A percentile compares a stretch with the other conserved stretches of the same genome.
Evolutionary conservation across 495 filamentous ascomycete species (phyloP).

Genomic region (Thozetella sp.): DNA sequence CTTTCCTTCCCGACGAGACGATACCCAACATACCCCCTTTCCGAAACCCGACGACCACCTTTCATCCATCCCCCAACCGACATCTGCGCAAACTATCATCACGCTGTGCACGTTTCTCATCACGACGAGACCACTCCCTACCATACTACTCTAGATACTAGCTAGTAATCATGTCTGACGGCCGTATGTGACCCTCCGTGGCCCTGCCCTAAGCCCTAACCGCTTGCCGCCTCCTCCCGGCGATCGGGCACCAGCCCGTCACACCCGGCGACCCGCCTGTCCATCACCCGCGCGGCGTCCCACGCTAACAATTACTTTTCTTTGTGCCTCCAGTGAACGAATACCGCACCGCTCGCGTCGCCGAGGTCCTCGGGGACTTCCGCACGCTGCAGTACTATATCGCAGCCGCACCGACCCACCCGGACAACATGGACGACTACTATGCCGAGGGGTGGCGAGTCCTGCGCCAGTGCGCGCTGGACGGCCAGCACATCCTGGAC

Average conservation of each 20-base stretch:
- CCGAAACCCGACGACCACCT: neutral
- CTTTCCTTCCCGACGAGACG: constrained; percentile 6
- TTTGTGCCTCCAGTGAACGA: constrained; percentile 68
- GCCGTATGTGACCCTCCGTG: constrained; percentile 23
- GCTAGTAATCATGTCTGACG: constrained; percentile 27
- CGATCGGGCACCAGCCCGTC: neutral
- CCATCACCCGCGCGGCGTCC: constrained; percentile 3
- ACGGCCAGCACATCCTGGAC: constrained; percentile 75
- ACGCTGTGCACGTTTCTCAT: neutral
- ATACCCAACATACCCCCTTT: neutral
- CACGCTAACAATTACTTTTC: constrained; percentile 24
- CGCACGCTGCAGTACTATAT: constrained; percentile 81
- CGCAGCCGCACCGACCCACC: constrained; percentile 64
- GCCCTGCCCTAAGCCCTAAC: neutral
- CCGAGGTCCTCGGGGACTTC: constrained; percentile 85
- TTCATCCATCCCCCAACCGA: neutral
- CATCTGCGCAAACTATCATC: neutral
- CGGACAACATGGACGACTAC: constrained; percentile 65
- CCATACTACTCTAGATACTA: too few relatives aligned
- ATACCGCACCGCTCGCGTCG: constrained; percentile 76
- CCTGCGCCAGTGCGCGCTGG: constrained; percentile 71
- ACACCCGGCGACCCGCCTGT: neutral
- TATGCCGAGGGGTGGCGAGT: constrained; percentile 78
- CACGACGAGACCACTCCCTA: neutral
- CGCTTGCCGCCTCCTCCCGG: neutral